Conservation (phyloP, 1,139 yeast species). For the Citeromyces siamensis region DNA sequence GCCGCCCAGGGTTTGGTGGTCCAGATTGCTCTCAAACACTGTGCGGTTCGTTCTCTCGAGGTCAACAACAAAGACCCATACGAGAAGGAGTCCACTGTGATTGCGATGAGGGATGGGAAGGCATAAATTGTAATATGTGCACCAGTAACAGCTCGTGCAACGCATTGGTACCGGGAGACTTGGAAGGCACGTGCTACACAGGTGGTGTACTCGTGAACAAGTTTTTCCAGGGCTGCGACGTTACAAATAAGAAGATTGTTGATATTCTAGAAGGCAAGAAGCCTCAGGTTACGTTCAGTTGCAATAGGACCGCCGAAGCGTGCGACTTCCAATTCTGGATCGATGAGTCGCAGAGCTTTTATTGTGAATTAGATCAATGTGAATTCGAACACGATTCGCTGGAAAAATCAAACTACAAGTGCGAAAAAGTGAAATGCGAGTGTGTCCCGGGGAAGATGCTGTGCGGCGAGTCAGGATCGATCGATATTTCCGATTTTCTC, state of each 20-base stretch:
- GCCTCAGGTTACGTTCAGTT: slow-evolving; percentile 89
- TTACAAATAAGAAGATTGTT: slow-evolving; percentile 77
- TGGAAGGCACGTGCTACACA: slow-evolving; percentile 80
- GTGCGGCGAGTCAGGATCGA: slow-evolving; percentile 90
- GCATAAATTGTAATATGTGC: slow-evolving; percentile 89
- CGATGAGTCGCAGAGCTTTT: slow-evolving; percentile 78
- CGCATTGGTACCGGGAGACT: slow-evolving; percentile 77
- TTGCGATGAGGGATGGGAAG: slow-evolving; percentile 83
- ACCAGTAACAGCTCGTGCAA: slow-evolving; percentile 64
- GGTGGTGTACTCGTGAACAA: slow-evolving; percentile 78
- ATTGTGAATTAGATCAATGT: slow-evolving; percentile 71
- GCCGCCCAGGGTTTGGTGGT: slow-evolving; percentile 90
- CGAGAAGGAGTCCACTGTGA: slow-evolving; percentile 43
- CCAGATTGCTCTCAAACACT: slow-evolving; percentile 82
- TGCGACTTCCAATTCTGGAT: slow-evolving; percentile 98
- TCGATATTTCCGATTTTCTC: slow-evolving; percentile 86
- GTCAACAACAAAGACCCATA: slow-evolving; percentile 51
- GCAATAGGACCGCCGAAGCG: slow-evolving; percentile 49
- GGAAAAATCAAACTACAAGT: slow-evolving; percentile 65
- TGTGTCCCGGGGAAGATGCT: slow-evolving; percentile 89
- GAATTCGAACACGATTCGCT: slow-evolving; percentile 50
- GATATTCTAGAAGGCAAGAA: slow-evolving; percentile 66
- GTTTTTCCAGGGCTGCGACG: slow-evolving; percentile 89
- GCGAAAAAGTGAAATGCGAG: slow-evolving; percentile 66
- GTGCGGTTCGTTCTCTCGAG: slow-evolving; percentile 71